phyloP scores from a whole-genome alignment of 345 rosid species.

The Dipteronia sinensis region DNA sequence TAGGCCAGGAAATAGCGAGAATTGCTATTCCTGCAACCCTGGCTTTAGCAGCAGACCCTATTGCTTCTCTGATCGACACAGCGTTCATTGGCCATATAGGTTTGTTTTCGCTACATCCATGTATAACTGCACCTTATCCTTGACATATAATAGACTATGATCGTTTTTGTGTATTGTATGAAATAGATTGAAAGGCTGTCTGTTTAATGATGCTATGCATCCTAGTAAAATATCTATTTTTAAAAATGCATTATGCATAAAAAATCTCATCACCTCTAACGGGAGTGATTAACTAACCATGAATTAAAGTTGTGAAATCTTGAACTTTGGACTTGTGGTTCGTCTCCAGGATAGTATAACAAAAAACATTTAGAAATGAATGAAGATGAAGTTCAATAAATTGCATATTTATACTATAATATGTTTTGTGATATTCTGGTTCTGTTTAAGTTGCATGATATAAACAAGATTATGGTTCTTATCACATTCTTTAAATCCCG shows the following conservation, averaged over 20 bases:
- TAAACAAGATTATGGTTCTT: neutral
- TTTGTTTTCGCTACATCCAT: conserved; percentile 6
- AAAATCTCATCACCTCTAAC: neutral
- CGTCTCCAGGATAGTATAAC: neutral
- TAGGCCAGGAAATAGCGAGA: conserved; percentile 53
- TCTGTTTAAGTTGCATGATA: neutral
- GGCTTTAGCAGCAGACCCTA: conserved; percentile 65
- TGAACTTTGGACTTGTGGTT: neutral
- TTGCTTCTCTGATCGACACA: conserved; percentile 67
- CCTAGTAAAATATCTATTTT: neutral
- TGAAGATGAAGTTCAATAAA: neutral
- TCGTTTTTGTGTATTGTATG: neutral
- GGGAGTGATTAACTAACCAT: neutral
- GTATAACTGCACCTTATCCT: neutral
- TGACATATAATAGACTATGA: neutral
- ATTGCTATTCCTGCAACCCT: conserved; percentile 64
- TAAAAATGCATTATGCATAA: neutral
- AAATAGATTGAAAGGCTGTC: neutral
- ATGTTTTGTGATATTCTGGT: too few species aligned
- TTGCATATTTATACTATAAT: neutral
- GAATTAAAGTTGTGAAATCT: neutral
- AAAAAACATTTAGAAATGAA: neutral
- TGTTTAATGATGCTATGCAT: conserved; percentile 7
- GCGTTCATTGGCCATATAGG: conserved; percentile 69
- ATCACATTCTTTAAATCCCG: neutral